phyloP scores from a whole-genome alignment of 2,329 filamentous ascomycete genomes.

The Pseudogymnoascus sp. region DNA sequence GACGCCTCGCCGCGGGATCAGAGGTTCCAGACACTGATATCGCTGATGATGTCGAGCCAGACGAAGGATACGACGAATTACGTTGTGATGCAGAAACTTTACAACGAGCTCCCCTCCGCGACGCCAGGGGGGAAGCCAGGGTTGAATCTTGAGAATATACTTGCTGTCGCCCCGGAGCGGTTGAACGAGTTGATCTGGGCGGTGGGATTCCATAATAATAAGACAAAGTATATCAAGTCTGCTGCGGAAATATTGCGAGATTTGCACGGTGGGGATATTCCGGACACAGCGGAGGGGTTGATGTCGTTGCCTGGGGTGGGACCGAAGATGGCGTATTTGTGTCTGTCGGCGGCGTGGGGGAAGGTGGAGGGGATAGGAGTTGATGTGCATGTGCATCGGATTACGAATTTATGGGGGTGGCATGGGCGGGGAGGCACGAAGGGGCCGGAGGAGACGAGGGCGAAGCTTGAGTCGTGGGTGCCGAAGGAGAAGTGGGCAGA shows the following conservation, averaged over 20 bases:
- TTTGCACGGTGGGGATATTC: constrained; percentile 56
- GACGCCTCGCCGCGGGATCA: constrained; percentile 42
- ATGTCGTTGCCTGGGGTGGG: constrained; percentile 61
- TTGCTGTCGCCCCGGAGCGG: constrained; percentile 48
- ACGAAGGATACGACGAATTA: constrained; percentile 69
- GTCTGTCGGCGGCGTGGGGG: constrained; percentile 62
- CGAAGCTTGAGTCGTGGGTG: constrained; percentile 57
- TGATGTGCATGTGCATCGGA: constrained; percentile 68
- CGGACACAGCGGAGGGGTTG: constrained; percentile 55
- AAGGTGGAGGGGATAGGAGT: constrained; percentile 50
- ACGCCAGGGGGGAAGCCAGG: constrained; percentile 31
- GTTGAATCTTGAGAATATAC: constrained; percentile 55
- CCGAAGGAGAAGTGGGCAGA: constrained; percentile 65
- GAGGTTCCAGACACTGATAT: constrained; percentile 60
- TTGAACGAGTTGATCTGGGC: constrained; percentile 59
- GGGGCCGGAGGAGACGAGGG: constrained; percentile 59
- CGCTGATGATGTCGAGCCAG: constrained; percentile 65
- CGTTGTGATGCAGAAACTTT: constrained; percentile 57
- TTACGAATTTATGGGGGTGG: constrained; percentile 71
- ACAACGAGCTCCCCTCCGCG: constrained; percentile 47
- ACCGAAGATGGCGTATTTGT: constrained; percentile 69
- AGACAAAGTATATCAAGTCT: constrained; percentile 63
- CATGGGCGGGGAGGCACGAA: constrained; percentile 47
- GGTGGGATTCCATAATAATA: constrained; percentile 70
- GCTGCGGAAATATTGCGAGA: constrained; percentile 55